Conservation (phyloP, 805 yeast genomes). For the Metschnikowia matae region DNA sequence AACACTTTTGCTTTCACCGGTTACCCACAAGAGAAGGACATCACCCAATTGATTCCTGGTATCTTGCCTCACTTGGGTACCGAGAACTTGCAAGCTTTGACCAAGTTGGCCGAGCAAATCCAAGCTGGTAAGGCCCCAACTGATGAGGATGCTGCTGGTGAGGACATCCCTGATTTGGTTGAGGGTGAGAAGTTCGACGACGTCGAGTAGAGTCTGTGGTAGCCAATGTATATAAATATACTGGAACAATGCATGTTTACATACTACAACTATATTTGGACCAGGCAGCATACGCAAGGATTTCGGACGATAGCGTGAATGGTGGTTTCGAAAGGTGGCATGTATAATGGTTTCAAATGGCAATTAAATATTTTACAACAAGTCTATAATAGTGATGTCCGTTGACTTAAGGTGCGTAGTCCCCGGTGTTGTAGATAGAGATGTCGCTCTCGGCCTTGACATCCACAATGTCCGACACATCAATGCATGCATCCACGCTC, state of each 20-base stretch:
- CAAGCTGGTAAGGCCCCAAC: slow-evolving; percentile 56
- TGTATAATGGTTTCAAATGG: background rate
- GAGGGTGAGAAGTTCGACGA: slow-evolving; percentile 86
- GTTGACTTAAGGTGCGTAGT: slow-evolving; percentile 27
- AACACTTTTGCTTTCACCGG: slow-evolving; percentile 96
- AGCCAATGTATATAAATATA: slow-evolving; percentile 10
- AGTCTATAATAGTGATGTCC: background rate
- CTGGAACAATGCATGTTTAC: slow-evolving; percentile 13
- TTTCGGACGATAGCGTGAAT: background rate
- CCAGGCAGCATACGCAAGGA: no score
- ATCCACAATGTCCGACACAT: slow-evolving; percentile 47
- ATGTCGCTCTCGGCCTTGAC: slow-evolving; percentile 75
- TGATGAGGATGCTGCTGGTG: slow-evolving; percentile 41
- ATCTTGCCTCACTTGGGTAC: slow-evolving; percentile 95
- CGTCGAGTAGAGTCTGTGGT: slow-evolving; percentile 33
- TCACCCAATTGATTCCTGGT: slow-evolving; percentile 89
- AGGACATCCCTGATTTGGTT: slow-evolving; percentile 73
- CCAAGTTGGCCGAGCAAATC: slow-evolving; percentile 84
- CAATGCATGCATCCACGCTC: slow-evolving; percentile 40
- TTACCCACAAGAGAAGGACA: slow-evolving; percentile 85
- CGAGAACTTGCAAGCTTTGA: slow-evolving; percentile 86
- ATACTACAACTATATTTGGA: background rate
- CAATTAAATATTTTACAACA: slow-evolving; percentile 2
- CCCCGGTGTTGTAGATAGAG: slow-evolving; percentile 55
- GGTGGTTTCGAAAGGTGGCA: background rate